Evolutionary conservation across 768 basidiomycete species (phyloP).

Genomic region (Pulveroboletus sp.): DNA sequence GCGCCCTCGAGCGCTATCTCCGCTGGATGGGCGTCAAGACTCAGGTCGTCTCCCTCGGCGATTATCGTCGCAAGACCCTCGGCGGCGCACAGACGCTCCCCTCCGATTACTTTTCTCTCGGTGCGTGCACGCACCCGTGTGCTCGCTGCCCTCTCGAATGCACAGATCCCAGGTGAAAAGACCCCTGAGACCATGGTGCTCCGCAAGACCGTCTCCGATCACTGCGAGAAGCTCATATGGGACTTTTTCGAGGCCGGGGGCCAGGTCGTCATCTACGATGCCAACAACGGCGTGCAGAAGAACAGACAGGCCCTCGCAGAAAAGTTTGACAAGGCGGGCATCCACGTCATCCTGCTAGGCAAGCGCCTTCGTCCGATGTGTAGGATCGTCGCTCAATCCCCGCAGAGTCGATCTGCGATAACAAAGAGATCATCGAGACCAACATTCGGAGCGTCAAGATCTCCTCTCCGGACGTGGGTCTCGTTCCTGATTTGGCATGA

Average conservation of each 20-base stretch:
- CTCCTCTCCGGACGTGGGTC: conserved; percentile 90
- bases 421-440: conserved; percentile 85
- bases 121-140: conserved; percentile 33
- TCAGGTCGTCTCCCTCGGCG: conserved; percentile 89
- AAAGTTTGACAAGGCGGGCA: conserved; percentile 79
- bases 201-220: conserved; percentile 66
- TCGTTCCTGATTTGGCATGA: not conserved
- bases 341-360: conserved; percentile 95
- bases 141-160: not conserved
- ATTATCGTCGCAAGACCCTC: conserved; percentile 86
- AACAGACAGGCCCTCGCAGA: conserved; percentile 69
- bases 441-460: conserved; percentile 98
- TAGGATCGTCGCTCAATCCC: conserved; percentile 7
- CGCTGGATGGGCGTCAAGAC: conserved; percentile 98
- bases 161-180: conserved; percentile 58
- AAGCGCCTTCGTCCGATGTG: conserved; percentile 16
- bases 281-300: conserved; percentile 81
- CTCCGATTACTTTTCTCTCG: conserved; percentile 86
- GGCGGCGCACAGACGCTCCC: conserved; percentile 88
- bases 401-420: conserved; percentile 86
- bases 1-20: conserved; percentile 93
- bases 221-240: conserved; percentile 87
- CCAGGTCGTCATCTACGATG: conserved; percentile 98
- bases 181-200: conserved; percentile 75
- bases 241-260: conserved; percentile 84